Conservation (phyloP, 1,284 basidiomycete species). For the Leccinum fuscescens region DNA sequence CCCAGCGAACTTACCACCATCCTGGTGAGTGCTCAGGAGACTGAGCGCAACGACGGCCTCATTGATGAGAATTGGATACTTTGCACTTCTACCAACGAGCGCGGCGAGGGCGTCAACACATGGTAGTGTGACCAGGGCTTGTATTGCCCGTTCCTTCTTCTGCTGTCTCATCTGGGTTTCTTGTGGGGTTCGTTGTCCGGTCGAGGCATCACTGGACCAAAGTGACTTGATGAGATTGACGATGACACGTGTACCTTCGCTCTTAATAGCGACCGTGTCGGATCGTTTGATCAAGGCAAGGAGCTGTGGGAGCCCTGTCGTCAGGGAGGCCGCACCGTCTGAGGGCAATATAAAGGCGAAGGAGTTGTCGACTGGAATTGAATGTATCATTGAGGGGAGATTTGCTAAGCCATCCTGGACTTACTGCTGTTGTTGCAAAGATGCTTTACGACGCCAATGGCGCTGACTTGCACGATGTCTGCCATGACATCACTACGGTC, state of each 20-base stretch:
- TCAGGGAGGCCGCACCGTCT: constrained; percentile 26
- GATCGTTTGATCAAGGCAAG: constrained; percentile 76
- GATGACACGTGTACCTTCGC: constrained; percentile 86
- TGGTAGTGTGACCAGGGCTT: constrained; percentile 48
- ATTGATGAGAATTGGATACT: constrained; percentile 84
- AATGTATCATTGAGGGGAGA: constrained; percentile 8
- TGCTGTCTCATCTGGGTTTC: constrained; percentile 39
- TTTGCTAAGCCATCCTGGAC: constrained; percentile 25
- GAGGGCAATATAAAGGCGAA: constrained; percentile 54
- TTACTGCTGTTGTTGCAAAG: constrained; percentile 75
- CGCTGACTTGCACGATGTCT: constrained; percentile 83
- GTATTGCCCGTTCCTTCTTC: constrained; percentile 55
- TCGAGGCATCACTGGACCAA: constrained; percentile 51
- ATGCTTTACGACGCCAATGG: constrained; percentile 87
- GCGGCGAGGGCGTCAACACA: constrained; percentile 65
- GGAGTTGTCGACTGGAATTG: constrained; percentile 59
- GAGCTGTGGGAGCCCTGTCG: constrained; percentile 63
- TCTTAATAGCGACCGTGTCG: constrained; percentile 79
- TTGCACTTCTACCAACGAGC: constrained; percentile 73
- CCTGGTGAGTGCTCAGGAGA: constrained; percentile 63
- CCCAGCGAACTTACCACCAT: constrained; percentile 53
- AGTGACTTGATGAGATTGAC: constrained; percentile 79
- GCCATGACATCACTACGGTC: constrained; percentile 71
- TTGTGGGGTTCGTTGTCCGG: constrained; percentile 28
- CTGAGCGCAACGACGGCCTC: constrained; percentile 87